Evolutionary conservation across 1,284 basidiomycete genomes (phyloP), one percentile per base, ranked within the genome.

Genomic region (Melampsora americana): DNA sequence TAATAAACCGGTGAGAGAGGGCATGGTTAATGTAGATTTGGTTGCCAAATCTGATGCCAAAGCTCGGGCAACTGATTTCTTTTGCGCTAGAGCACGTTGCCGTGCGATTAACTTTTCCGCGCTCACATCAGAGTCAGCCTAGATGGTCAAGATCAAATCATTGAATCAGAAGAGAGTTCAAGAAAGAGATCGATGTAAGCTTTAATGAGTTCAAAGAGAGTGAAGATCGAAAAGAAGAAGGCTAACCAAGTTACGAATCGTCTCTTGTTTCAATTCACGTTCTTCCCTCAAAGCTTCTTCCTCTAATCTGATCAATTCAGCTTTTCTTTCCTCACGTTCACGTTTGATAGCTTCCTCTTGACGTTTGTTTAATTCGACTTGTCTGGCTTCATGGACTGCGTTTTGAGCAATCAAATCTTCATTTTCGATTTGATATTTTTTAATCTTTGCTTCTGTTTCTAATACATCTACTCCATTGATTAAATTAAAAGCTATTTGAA

Each of bases 381-480:
- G 90, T 30, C 88, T 87, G 80, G 90, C 90, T 77, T 92, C 91
- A 50, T 89, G 87, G 79, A 90, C 89, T 56, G 88, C 82, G 83
- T 94, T 94, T 77, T 88, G 86, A 78, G 91, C 89, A 77, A 92
- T 95, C 35, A 90, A 83, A 0, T 88, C 86, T 1, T 90, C 90
- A 81, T 96, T 96, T 79, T 92, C 90, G 30, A 86, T 87, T 67
- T 90, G 89, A 83, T 92, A 94, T 68, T 86, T 86, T 1, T 88
- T 86, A 71, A 99, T 91, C 50, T 90, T 89, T 11, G 88, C 88
- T 84, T 98, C 93, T 0, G 94, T 97, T 79, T 89, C 86, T 18
- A 87, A 84, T n/a, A 95, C 83, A 80, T 98, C 90, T 67, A 95
- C 88, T 74, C 93, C 90, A 81, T 99, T 90, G 78, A 99, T 92